Evolutionary conservation across 805 yeast genomes (phyloP), one percentile per base, ranked within the genome.

Genomic region (Candida tallmaniae): DNA sequence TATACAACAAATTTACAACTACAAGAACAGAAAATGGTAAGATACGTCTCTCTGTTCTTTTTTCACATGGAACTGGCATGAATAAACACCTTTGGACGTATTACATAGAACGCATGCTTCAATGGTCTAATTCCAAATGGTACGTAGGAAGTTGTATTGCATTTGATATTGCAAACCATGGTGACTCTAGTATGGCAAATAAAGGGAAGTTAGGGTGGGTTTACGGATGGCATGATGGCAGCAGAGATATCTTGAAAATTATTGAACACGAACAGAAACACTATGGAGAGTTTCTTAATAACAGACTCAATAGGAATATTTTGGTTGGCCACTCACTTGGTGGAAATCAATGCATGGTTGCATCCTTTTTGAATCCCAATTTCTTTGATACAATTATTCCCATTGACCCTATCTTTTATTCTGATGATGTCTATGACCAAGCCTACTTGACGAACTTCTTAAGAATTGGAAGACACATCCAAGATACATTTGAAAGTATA

Each of bases 251-350:
- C 18, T 56, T 70, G 32, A 46, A 52, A 31, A 60, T 79, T 6
- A 58, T 73, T 16, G 50, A 55, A 31, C 45, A 55, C 23, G 81
- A 75, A 50, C 68, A 46, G 27, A 30, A 29, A 4, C 42, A 52
- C 14, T 45, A 51, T 4, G 56, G 56, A 4, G 65, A 56, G 22
- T 65, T 66, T 30, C 19, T 33, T 7, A 62, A 52, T 42, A 49
- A 46, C 44, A 59, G 28, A 36, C 48, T 52, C 13, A 61, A 66
- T 16, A 51, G 68, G 16, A 68, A 61, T 38, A 65, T 83, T 3
- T 48, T 65, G 3, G 51, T 83, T 13, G 93, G 93, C 6, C 93
- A 84, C 51, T 82, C 90, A 0, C 71, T 79, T 74, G 90, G 93
- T 10, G 94, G 86, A 0, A 66, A 63, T 42, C 69, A 61, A 32